phyloP scores from a whole-genome alignment of 1,139 yeast genomes.

The Zygoascus meyerae region DNA sequence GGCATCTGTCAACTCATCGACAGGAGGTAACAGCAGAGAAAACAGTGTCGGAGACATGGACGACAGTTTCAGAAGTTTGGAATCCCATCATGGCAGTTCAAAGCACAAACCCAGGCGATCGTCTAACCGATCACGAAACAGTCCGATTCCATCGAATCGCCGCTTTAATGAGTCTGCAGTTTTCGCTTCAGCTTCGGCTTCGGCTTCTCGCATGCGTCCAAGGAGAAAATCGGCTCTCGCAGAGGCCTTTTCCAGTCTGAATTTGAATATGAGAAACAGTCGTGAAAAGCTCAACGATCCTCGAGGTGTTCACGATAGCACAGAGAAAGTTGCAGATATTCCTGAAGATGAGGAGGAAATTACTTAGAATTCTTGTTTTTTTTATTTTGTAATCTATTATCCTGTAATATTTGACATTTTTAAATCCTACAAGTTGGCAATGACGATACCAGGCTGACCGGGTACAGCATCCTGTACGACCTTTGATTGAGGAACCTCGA shows the following conservation, averaged over 20 bases:
- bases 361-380: conserved; percentile 8
- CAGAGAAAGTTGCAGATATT: conserved; percentile 7
- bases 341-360: conserved; percentile 7
- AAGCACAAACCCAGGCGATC: neutral
- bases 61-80: neutral
- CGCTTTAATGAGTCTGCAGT: conserved; percentile 25
- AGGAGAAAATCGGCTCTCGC: conserved; percentile 8
- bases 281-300: neutral
- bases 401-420: conserved; percentile 1
- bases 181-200: conserved; percentile 7
- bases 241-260: conserved; percentile 8
- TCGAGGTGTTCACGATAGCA: neutral
- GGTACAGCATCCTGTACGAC: conserved; percentile 81
- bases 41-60: conserved; percentile 9
- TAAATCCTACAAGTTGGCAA: conserved; percentile 45
- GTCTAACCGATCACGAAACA: neutral
- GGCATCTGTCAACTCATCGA: conserved; percentile 25
- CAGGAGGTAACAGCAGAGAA: conserved; percentile 16
- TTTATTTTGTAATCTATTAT: conserved; percentile 9
- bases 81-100: neutral
- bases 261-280: neutral
- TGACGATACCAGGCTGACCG: conserved; percentile 83
- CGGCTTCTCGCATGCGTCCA: neutral
- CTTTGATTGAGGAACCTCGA: conserved; percentile 62
- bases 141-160: neutral